Conservation (phyloP, 1,284 basidiomycete species). For the Trichosporon coremiiforme region DNA sequence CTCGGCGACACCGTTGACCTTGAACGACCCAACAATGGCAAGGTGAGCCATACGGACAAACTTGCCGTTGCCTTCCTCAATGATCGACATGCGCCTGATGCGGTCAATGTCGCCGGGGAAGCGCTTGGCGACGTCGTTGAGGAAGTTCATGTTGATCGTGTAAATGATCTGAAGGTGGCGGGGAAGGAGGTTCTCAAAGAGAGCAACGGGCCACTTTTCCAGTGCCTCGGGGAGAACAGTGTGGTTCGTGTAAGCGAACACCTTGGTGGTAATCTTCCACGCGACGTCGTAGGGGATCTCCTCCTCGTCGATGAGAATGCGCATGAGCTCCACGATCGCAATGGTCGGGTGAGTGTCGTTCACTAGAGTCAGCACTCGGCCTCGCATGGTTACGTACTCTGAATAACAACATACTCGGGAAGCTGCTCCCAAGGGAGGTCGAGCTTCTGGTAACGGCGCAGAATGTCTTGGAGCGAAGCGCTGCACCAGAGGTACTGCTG, state of each 20-base stretch:
- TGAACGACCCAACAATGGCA: conserved; percentile 66
- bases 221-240: conserved; percentile 59
- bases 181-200: conserved; percentile 79
- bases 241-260: conserved; percentile 93
- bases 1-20: conserved; percentile 93
- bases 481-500: conserved; percentile 87
- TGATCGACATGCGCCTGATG: conserved; percentile 80
- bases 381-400: conserved; percentile 55
- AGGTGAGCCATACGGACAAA: conserved; percentile 78
- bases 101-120: conserved; percentile 82
- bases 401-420: conserved; percentile 82
- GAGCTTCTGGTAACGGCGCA: conserved; percentile 60
- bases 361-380: conserved; percentile 33
- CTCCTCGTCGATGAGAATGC: conserved; percentile 78
- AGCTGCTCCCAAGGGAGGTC: conserved; percentile 60
- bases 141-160: conserved; percentile 65
- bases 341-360: conserved; percentile 86
- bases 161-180: conserved; percentile 75
- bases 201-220: conserved; percentile 81
- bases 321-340: conserved; percentile 91
- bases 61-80: conserved; percentile 83
- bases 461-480: conserved; percentile 74
- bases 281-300: conserved; percentile 78
- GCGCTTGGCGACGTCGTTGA: conserved; percentile 75
- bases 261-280: conserved; percentile 82